phyloP scores from a whole-genome alignment of 306 rosid genomes.

The Albizia julibrissin region DNA sequence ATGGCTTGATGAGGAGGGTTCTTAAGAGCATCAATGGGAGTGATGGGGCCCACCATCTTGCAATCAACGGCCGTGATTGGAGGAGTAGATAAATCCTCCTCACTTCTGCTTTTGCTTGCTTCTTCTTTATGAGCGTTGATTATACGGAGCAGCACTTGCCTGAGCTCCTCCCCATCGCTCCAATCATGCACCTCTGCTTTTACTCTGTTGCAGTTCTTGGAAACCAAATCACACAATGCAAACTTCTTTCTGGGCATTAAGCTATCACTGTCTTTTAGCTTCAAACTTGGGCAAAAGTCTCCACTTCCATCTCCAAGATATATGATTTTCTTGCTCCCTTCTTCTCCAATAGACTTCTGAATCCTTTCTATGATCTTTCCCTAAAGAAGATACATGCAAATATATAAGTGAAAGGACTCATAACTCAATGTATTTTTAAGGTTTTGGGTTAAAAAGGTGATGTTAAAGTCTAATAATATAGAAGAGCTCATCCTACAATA shows the following conservation, averaged over 20 bases:
- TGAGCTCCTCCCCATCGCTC: constrained; percentile 55
- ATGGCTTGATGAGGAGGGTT: constrained; percentile 35
- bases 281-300: constrained; percentile 67
- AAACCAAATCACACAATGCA: constrained; percentile 50
- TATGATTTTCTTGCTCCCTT: constrained; percentile 47
- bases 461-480: too few species aligned
- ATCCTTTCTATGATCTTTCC: constrained; percentile 57
- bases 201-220: constrained; percentile 41
- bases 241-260: constrained; percentile 64
- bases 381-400: not conserved
- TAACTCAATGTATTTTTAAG: too few species aligned
- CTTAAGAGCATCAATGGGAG: constrained; percentile 32
- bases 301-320: constrained; percentile 74
- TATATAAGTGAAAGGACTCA: too few species aligned
- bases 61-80: constrained; percentile 35
- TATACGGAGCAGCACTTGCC: constrained; percentile 29
- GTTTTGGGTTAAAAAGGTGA: too few species aligned
- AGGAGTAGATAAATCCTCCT: not conserved
- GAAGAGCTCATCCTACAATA: too few species aligned
- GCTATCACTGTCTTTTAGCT: constrained; percentile 54
- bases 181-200: constrained; percentile 58
- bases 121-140: constrained; percentile 37
- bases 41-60: constrained; percentile 32
- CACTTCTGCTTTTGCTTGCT: not conserved
- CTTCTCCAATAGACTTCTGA: constrained; percentile 34